phyloP scores from a whole-genome alignment of 1,139 yeast species.

The Diutina sp. region DNA sequence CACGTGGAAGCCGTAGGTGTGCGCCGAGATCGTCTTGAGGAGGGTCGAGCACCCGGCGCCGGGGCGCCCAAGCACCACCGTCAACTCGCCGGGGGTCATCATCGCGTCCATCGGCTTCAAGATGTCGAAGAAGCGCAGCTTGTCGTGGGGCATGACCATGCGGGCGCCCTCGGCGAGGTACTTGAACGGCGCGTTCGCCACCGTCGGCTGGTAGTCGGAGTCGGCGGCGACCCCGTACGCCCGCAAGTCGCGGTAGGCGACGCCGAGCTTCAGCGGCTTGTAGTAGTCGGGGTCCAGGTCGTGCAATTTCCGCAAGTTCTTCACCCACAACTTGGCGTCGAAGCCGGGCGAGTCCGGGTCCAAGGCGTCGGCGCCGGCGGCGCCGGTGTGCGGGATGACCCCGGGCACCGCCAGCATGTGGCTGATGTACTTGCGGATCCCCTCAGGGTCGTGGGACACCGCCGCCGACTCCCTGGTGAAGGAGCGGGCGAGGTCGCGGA shows the following conservation, averaged over 20 bases:
- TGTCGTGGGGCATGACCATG: background rate
- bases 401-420: constrained; percentile 1
- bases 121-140: constrained; percentile 30
- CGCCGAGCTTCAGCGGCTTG: constrained; percentile 51
- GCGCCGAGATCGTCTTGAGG: constrained; percentile 55
- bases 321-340: constrained; percentile 59
- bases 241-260: constrained; percentile 53
- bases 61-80: constrained; percentile 72
- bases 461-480: constrained; percentile 15
- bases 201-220: constrained; percentile 69
- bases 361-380: constrained; percentile 8
- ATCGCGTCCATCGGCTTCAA: constrained; percentile 58
- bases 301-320: constrained; percentile 46
- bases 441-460: background rate
- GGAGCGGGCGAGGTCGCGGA: constrained; percentile 54
- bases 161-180: background rate
- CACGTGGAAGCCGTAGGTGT: constrained; percentile 60
- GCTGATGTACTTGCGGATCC: constrained; percentile 8
- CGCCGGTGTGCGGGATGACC: constrained; percentile 4
- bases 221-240: constrained; percentile 71
- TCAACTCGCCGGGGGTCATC: constrained; percentile 57
- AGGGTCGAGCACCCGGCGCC: constrained; percentile 82
- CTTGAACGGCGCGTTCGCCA: constrained; percentile 31
- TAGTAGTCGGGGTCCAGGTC: constrained; percentile 51
- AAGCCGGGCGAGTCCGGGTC: constrained; percentile 40